These are phyloP conservation scores for Trichosporon faecale DNA, from an alignment of 1,284 basidiomycete species.

Conservation along the genomic window DNA sequence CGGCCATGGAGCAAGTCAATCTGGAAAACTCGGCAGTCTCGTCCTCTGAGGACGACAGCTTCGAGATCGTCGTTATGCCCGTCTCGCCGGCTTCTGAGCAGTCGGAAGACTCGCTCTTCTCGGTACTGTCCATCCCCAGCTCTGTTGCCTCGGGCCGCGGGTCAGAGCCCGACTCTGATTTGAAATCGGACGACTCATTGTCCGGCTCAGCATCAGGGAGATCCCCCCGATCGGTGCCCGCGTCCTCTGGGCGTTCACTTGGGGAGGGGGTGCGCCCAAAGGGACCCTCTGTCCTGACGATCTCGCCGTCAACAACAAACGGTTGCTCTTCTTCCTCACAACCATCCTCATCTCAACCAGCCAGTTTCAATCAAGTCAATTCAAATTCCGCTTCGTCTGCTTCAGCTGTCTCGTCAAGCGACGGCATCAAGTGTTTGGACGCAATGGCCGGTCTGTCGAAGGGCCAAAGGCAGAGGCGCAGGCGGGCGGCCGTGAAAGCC, in stretches of 20 bases:
- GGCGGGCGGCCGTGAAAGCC: neutral
- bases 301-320: too few species aligned
- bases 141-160: neutral
- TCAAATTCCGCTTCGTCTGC: too few species aligned
- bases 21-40: neutral
- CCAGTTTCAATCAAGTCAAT: too few species aligned
- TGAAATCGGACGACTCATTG: neutral
- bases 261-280: neutral
- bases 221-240: neutral
- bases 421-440: neutral
- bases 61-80: conserved; percentile 14
- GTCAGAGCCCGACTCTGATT: neutral
- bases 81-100: neutral
- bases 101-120: neutral
- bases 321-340: too few species aligned
- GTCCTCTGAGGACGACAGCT: neutral
- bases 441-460: neutral
- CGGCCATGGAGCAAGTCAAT: neutral
- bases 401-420: too few species aligned
- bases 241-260: neutral
- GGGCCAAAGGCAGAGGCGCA: neutral
- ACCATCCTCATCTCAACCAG: too few species aligned
- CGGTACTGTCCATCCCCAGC: conserved; percentile 6
- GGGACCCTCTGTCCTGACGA: neutral
- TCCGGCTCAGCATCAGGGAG: neutral